phyloP scores from a whole-genome alignment of 2,329 filamentous ascomycete genomes.

The Penicillium italicum region DNA sequence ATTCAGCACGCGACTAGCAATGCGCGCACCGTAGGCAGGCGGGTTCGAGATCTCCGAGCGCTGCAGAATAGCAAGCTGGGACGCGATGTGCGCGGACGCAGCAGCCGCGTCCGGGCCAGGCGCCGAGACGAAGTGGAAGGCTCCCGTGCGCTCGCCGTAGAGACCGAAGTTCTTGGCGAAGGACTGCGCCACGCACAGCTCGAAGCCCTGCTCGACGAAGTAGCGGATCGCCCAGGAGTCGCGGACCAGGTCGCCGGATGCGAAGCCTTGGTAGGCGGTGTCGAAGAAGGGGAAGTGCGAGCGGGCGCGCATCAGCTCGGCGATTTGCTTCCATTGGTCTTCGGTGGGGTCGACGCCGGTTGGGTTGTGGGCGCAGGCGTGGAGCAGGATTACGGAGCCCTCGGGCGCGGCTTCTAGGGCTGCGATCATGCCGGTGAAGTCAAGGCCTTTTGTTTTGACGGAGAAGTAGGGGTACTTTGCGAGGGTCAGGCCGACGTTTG shows the following conservation, averaged over 20 bases:
- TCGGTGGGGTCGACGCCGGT: conserved; percentile 92
- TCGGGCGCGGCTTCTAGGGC: conserved; percentile 68
- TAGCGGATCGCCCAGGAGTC: conserved; percentile 92
- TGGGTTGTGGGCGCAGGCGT: conserved; percentile 96
- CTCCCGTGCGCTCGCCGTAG: conserved; percentile 92
- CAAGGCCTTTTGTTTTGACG: conserved; percentile 80
- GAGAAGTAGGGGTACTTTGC: conserved; percentile 93
- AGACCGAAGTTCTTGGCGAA: conserved; percentile 71
- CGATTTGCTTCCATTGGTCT: conserved; percentile 92
- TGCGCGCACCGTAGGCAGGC: conserved; percentile 87
- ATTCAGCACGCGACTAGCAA: conserved; percentile 81
- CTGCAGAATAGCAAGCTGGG: conserved; percentile 89
- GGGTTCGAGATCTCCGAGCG: conserved; percentile 97
- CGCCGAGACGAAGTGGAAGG: conserved; percentile 86
- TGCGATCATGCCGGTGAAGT: conserved; percentile 82
- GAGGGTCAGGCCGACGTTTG: conserved; percentile 75
- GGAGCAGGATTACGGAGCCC: conserved; percentile 81
- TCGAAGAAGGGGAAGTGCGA: conserved; percentile 98
- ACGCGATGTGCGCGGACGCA: conserved; percentile 64
- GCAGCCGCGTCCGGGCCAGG: conserved; percentile 64
- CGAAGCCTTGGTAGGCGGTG: conserved; percentile 95
- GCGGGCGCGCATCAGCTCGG: conserved; percentile 68
- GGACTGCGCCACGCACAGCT: conserved; percentile 57
- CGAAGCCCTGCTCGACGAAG: conserved; percentile 90
- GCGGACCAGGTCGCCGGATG: conserved; percentile 77